These are phyloP conservation scores for Calonectria ilicicola DNA, from an alignment of 2,329 filamentous ascomycete genomes.

Conservation along the genomic window DNA sequence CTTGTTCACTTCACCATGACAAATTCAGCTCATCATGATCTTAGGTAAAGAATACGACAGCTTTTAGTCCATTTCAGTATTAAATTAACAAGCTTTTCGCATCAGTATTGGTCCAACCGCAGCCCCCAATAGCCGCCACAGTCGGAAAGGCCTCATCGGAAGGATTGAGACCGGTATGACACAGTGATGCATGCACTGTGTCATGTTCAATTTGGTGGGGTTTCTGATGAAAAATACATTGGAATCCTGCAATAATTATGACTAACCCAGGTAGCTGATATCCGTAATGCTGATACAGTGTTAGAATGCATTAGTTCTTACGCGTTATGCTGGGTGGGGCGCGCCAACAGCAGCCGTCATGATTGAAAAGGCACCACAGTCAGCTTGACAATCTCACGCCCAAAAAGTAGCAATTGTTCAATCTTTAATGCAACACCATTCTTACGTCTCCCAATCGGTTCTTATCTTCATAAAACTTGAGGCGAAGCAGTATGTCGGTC, in stretches of 20 bases:
- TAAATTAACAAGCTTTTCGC: no score
- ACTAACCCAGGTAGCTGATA: conserved; percentile 34
- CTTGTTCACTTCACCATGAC: no score
- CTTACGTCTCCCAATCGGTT: not conserved
- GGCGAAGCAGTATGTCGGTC: conserved; percentile 20
- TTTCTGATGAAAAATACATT: conserved; percentile 30
- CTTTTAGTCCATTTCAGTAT: no score
- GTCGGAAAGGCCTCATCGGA: conserved; percentile 14
- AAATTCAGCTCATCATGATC: not conserved
- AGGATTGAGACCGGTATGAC: conserved; percentile 25
- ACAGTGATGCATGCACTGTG: conserved; percentile 30
- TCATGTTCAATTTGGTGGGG: not conserved
- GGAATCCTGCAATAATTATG: accelerated
- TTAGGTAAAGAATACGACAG: not conserved
- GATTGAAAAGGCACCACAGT: conserved; percentile 30
- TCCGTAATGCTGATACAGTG: conserved; percentile 47
- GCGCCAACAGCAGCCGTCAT: conserved; percentile 17
- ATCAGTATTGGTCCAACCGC: not conserved
- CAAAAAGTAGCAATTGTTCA: not conserved
- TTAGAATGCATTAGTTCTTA: conserved; percentile 23
- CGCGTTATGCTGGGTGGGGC: conserved; percentile 46
- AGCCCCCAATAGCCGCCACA: not conserved
- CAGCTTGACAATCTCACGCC: not conserved
- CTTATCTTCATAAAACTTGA: not conserved
- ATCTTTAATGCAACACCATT: not conserved